These are phyloP conservation scores for Suillus cothurnatus DNA, from an alignment of 768 basidiomycete genomes.

Conservation along the genomic window DNA sequence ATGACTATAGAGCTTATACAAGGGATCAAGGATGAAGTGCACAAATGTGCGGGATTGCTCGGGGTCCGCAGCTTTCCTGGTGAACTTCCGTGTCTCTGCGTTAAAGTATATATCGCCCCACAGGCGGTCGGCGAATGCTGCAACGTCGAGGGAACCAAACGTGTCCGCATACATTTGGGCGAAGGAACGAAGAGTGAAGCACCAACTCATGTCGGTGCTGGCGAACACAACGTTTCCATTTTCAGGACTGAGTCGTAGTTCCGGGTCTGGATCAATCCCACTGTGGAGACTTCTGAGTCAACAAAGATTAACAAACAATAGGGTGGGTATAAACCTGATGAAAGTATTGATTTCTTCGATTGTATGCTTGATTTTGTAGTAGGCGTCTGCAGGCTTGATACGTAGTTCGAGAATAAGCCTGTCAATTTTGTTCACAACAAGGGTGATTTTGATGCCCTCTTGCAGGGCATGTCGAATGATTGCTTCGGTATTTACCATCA, in stretches of 20 bases:
- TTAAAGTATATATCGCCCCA: conserved; percentile 99
- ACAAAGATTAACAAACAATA: not conserved
- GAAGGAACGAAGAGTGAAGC: conserved; percentile 92
- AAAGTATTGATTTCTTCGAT: conserved; percentile 98
- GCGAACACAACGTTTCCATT: conserved; percentile 97
- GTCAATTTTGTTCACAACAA: conserved; percentile 98
- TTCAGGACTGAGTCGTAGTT: conserved; percentile 89
- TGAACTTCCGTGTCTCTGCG: conserved; percentile 82
- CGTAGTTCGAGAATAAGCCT: conserved; percentile 95
- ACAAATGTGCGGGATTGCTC: conserved; percentile 87
- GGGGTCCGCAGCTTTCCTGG: conserved; percentile 78
- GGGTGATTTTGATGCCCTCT: conserved; percentile 85
- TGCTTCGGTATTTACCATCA: conserved; percentile 92
- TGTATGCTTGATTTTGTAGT: conserved; percentile 98
- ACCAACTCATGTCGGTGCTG: conserved; percentile 97
- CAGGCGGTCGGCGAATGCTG: conserved; percentile 83
- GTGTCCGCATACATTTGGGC: conserved; percentile 96
- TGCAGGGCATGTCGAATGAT: conserved; percentile 88
- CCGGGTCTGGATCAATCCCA: conserved; percentile 86
- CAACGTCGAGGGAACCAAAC: conserved; percentile 83
- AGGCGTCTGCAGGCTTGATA: conserved; percentile 94
- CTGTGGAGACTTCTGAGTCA: conserved; percentile 35
- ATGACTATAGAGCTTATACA: conserved; percentile 96
- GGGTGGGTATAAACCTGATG: conserved; percentile 66
- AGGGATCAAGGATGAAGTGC: conserved; percentile 92